Evolutionary conservation across 148 eudicot species (phyloP).

Genomic region (Chenopodium formosanum): DNA sequence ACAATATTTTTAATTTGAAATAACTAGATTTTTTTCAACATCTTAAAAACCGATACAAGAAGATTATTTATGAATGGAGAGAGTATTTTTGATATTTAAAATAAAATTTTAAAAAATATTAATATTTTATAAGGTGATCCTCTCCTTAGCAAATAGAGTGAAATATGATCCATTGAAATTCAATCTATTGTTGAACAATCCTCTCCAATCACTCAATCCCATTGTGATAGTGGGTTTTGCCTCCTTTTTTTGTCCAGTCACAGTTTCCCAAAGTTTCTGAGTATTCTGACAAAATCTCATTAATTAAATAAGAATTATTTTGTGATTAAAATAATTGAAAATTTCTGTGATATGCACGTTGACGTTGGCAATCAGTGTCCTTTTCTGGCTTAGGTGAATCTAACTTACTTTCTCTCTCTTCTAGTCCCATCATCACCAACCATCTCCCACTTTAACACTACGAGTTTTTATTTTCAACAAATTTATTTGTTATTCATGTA

Average conservation of each 20-base stretch:
- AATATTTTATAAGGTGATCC: conserved; percentile 9
- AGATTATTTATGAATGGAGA: too few relatives aligned
- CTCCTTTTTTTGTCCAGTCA: not conserved
- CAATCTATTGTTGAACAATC: conserved; percentile 47
- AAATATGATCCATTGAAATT: conserved; percentile 60
- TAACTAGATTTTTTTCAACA: too few relatives aligned
- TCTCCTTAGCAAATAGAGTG: conserved; percentile 17
- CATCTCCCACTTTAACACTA: conserved; percentile 13
- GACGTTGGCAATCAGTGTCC: conserved; percentile 34
- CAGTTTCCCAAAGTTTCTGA: not conserved
- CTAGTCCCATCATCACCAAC: conserved; percentile 34
- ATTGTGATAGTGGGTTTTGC: conserved; percentile 8
- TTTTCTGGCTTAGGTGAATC: conserved; percentile 36
- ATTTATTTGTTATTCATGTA: too few relatives aligned
- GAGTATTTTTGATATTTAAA: not conserved
- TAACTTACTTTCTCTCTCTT: conserved; percentile 16
- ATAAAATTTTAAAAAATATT: not conserved
- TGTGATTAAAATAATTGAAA: too few relatives aligned
- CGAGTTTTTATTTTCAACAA: too few relatives aligned
- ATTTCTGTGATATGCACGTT: conserved; percentile 22
- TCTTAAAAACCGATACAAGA: too few relatives aligned
- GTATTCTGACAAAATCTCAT: not conserved
- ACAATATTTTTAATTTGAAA: too few relatives aligned
- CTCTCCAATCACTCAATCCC: conserved; percentile 38
- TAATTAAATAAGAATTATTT: not conserved